Evolutionary conservation across 495 filamentous ascomycete genomes (phyloP).

Genomic region (Entonaema liquescens): DNA sequence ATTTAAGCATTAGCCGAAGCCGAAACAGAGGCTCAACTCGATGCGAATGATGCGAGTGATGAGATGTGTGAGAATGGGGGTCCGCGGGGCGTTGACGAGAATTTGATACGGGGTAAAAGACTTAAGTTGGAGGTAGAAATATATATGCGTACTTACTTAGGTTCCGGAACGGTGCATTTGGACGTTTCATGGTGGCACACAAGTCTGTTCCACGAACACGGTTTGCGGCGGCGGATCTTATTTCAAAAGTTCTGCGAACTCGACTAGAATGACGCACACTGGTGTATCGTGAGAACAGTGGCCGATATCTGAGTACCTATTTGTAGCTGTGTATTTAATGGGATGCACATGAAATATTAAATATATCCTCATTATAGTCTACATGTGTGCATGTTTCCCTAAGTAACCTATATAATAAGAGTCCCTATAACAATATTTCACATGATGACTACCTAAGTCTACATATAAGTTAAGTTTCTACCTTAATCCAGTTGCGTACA

Average conservation of each 20-base stretch:
- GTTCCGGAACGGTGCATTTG: slow-evolving; percentile 14
- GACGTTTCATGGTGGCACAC: neutral
- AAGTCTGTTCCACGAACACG: neutral
- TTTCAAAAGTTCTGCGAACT: slow-evolving; percentile 5
- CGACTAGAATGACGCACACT: neutral
- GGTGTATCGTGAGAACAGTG: neutral
- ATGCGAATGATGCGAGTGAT: neutral
- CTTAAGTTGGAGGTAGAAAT: neutral
- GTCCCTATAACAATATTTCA: too few relatives aligned
- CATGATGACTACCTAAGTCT: too few relatives aligned
- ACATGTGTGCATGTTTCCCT: too few relatives aligned
- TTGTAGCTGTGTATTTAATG: too few relatives aligned
- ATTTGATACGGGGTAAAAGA: neutral
- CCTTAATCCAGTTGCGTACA: too few relatives aligned
- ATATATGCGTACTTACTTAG: neutral
- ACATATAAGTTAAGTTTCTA: too few relatives aligned
- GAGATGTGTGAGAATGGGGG: neutral
- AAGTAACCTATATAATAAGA: too few relatives aligned
- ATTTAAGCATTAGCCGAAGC: neutral
- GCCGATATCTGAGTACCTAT: too few relatives aligned
- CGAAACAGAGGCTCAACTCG: neutral
- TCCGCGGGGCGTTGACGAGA: neutral
- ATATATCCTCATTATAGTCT: too few relatives aligned
- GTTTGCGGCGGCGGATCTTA: slow-evolving; percentile 21
- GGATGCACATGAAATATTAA: too few relatives aligned